These are phyloP conservation scores for Syzygium syzygioides DNA, from an alignment of 441 rosid species.

Conservation along the genomic window DNA sequence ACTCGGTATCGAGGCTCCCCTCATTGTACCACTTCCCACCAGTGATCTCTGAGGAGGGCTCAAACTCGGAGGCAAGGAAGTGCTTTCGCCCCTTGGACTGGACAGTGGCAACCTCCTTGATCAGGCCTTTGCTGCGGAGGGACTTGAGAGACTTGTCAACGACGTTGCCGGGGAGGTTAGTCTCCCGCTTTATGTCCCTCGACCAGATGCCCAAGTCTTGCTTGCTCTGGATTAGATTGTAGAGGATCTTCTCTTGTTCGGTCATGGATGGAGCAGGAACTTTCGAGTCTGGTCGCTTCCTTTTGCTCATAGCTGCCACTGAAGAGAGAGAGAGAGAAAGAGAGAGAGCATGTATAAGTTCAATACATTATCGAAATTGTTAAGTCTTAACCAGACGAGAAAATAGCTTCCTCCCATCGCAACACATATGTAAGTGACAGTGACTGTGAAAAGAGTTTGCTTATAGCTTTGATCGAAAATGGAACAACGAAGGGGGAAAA, in stretches of 20 bases:
- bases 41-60: conserved; percentile 56
- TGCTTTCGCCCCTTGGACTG: conserved; percentile 50
- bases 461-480: neutral
- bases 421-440: neutral
- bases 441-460: neutral
- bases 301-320: conserved; percentile 38
- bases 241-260: conserved; percentile 39
- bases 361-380: neutral
- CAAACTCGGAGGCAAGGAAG: conserved; percentile 54
- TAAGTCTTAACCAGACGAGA: neutral
- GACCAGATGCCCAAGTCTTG: conserved; percentile 51
- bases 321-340: neutral
- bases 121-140: conserved; percentile 39
- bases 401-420: neutral
- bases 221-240: conserved; percentile 40
- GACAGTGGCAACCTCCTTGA: conserved; percentile 63
- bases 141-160: conserved; percentile 32
- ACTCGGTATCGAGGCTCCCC: conserved; percentile 44
- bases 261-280: conserved; percentile 25
- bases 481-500: neutral
- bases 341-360: neutral
- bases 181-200: conserved; percentile 32
- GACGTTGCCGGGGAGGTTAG: conserved; percentile 21
- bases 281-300: conserved; percentile 38
- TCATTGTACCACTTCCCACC: conserved; percentile 78